phyloP scores from a whole-genome alignment of 352 stramenopile genomes.

The Phytophthora uliginosa region DNA sequence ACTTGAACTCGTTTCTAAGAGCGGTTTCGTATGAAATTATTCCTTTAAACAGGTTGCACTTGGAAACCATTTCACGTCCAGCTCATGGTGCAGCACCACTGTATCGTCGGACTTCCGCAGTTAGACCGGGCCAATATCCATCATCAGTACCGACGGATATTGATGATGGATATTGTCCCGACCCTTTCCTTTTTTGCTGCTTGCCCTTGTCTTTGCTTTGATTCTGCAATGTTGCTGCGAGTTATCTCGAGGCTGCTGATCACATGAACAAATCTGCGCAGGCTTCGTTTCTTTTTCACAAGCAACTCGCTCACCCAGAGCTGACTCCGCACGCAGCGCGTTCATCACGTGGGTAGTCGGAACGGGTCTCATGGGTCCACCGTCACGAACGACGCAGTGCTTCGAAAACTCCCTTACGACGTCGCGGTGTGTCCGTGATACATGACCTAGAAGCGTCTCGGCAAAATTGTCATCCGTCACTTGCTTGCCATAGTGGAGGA shows the following conservation, averaged over 20 bases:
- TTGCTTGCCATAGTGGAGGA: slow-evolving; percentile 16
- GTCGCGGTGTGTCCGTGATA: slow-evolving; percentile 14
- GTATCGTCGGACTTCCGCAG: no score
- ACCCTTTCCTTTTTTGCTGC: not conserved
- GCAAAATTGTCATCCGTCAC: slow-evolving; percentile 16
- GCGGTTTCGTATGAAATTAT: no score
- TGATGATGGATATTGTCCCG: not conserved
- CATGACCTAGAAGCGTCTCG: slow-evolving; percentile 11
- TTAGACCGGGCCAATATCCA: no score
- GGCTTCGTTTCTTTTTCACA: slow-evolving; percentile 5
- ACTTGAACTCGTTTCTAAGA: no score
- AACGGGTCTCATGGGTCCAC: not conserved
- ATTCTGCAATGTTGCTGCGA: not conserved
- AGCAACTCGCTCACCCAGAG: slow-evolving; percentile 10
- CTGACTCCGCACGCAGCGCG: not conserved
- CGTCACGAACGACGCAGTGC: slow-evolving; percentile 21
- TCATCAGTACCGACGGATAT: no score
- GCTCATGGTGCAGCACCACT: no score
- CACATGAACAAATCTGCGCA: slow-evolving; percentile 9
- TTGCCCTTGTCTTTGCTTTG: slow-evolving; percentile 10
- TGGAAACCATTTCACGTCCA: no score
- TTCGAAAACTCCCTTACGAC: slow-evolving; percentile 15
- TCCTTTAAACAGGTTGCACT: no score
- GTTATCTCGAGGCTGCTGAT: not conserved
- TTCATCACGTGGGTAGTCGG: slow-evolving; percentile 5